A percentile compares a stretch with the other conserved stretches of the same genome.
Conservation (phyloP, 495 filamentous ascomycete genomes). For the Penicillium dipodomyicola region DNA sequence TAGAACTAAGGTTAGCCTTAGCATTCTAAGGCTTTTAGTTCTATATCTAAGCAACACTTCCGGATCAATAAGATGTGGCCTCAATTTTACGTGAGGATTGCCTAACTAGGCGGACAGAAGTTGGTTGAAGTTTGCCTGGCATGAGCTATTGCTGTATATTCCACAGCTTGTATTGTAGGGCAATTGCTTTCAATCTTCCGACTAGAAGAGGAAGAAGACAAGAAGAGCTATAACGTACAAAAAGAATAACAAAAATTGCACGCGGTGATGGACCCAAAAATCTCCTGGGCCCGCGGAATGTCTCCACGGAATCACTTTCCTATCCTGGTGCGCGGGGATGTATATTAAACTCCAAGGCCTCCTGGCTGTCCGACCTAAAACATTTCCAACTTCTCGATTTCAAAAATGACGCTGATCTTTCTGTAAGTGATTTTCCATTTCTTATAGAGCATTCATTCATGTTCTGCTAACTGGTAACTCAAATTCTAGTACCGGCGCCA, state of each 20-base stretch:
- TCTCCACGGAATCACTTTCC: slow-evolving; percentile 12
- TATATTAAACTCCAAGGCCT: not conserved
- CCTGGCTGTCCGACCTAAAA: not conserved
- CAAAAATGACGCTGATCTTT: slow-evolving; percentile 5
- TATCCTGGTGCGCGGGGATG: not conserved
- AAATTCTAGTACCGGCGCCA: slow-evolving; percentile 46
- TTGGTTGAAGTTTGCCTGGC: not conserved
- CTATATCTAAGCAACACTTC: too few relatives aligned
- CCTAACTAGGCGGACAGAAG: not conserved
- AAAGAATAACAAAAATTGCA: not conserved
- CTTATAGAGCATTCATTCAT: too few relatives aligned
- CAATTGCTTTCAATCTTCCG: not conserved
- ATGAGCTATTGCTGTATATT: not conserved
- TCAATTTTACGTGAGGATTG: too few relatives aligned
- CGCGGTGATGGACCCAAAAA: not conserved
- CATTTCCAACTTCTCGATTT: not conserved
- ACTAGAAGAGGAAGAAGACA: not conserved
- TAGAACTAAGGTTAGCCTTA: slow-evolving; percentile 13
- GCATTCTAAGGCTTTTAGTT: slow-evolving; percentile 41
- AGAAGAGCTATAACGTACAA: not conserved
- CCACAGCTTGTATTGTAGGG: not conserved
- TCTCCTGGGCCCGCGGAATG: not conserved
- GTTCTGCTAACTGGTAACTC: not conserved
- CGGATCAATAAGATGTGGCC: too few relatives aligned
- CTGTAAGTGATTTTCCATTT: not conserved